Evolutionary conservation across 257 asterid species (phyloP).

Genomic region (Petunia axillaris): DNA sequence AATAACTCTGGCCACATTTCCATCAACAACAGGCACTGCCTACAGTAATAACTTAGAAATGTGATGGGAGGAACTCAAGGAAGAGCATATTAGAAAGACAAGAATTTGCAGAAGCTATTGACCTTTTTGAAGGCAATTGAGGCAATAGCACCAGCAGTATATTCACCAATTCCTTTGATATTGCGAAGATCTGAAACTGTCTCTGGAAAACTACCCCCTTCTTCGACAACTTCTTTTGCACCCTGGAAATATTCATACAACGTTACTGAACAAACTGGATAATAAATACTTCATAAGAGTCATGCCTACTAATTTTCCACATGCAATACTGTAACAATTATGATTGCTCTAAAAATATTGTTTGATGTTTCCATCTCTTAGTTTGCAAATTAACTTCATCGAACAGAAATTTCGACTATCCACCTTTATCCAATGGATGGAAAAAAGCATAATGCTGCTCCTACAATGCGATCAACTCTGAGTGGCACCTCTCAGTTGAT

Average conservation of each 20-base stretch:
- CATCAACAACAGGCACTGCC: slow-evolving; percentile 98
- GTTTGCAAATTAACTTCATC: not conserved
- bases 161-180: slow-evolving; percentile 89
- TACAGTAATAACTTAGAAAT: slow-evolving; percentile 38
- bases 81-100: slow-evolving; percentile 17
- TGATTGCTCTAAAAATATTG: not conserved
- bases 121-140: slow-evolving; percentile 95
- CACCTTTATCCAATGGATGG: not conserved
- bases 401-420: not conserved
- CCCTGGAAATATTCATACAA: slow-evolving; percentile 51
- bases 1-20: slow-evolving; percentile 89
- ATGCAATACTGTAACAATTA: not conserved
- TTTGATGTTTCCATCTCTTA: slow-evolving; percentile 4
- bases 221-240: slow-evolving; percentile 87
- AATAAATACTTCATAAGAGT: not conserved
- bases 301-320: slow-evolving; percentile 1
- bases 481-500: not conserved
- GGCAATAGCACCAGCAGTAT: slow-evolving; percentile 97
- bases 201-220: slow-evolving; percentile 74
- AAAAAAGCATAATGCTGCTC: slow-evolving; percentile 8
- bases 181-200: slow-evolving; percentile 75
- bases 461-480: not conserved
- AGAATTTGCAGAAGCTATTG: slow-evolving; percentile 24
- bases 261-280: not conserved
- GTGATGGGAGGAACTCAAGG: slow-evolving; percentile 19